Evolutionary conservation across 768 basidiomycete genomes (phyloP).

Genomic region (Rhodotorula babjevae): DNA sequence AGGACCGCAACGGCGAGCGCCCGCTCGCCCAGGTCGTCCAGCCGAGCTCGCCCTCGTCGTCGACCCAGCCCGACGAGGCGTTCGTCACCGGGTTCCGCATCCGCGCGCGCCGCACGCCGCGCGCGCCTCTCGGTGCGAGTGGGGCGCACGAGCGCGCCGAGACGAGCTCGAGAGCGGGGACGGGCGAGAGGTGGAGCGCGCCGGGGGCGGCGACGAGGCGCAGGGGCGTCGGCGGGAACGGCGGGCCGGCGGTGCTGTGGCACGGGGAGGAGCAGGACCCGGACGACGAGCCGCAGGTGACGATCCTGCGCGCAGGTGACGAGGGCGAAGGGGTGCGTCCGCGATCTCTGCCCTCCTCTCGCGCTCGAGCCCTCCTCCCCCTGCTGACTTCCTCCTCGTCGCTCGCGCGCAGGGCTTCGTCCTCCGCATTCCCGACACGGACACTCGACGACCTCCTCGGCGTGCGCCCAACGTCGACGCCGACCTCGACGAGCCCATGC

Average conservation of each 20-base stretch:
- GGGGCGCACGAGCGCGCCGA: not conserved
- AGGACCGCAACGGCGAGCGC: not conserved
- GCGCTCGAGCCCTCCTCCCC: too few species aligned
- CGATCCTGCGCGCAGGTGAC: conserved; percentile 25
- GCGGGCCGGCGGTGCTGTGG: conserved; percentile 29
- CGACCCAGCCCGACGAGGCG: conserved; percentile 2
- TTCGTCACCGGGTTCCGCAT: conserved; percentile 20
- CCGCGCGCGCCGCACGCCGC: conserved; percentile 7
- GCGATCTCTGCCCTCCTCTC: too few species aligned
- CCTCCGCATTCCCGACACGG: not conserved
- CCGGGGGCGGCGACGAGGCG: not conserved
- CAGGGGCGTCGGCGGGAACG: conserved; percentile 21
- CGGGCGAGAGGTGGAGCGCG: not conserved
- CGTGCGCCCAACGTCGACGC: too few species aligned
- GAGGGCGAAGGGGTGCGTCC: conserved; percentile 13
- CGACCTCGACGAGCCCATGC: not conserved
- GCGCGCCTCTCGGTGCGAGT: not conserved
- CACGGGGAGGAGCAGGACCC: conserved; percentile 19
- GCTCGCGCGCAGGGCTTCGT: conserved; percentile 11
- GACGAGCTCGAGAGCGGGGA: not conserved
- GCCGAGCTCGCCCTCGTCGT: not conserved
- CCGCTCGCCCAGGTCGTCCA: conserved; percentile 7
- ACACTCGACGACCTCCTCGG: too few species aligned
- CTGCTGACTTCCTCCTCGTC: not conserved
- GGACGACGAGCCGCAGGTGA: conserved; percentile 1